phyloP scores from a whole-genome alignment of 2,329 filamentous ascomycete species.

The Aspergillus ruber region DNA sequence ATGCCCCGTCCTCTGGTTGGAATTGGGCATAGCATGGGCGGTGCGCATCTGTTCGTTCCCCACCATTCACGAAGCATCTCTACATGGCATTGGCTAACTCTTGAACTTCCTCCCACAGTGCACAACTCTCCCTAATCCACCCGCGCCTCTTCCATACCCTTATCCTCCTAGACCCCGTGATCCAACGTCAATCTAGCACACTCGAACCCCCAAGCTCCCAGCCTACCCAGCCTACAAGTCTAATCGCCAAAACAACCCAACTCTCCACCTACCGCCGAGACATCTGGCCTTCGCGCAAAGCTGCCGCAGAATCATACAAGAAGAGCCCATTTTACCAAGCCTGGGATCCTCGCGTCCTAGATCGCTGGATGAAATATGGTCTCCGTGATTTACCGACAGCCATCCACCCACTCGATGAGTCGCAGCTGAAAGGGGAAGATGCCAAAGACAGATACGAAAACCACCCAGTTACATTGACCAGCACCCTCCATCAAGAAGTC shows the following conservation, averaged over 20 bases:
- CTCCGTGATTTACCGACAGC: conserved; percentile 66
- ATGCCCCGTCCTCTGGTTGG: conserved; percentile 80
- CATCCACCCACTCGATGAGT: conserved; percentile 26
- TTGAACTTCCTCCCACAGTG: conserved; percentile 23
- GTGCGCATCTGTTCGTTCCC: conserved; percentile 53
- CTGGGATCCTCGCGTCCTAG: conserved; percentile 77
- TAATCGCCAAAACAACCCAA: conserved; percentile 33
- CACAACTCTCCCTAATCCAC: conserved; percentile 67
- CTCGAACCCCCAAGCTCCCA: conserved; percentile 19
- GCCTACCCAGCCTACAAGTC: conserved; percentile 11
- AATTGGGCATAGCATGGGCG: conserved; percentile 86
- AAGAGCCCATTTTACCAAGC: conserved; percentile 68
- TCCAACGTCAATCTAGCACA: conserved; percentile 48
- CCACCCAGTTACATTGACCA: conserved; percentile 61
- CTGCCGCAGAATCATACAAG: conserved; percentile 60
- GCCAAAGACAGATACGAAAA: conserved; percentile 3
- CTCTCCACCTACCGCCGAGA: conserved; percentile 70
- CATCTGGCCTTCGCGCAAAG: conserved; percentile 68
- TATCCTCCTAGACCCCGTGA: conserved; percentile 78
- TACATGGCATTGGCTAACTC: background rate
- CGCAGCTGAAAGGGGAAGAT: conserved; percentile 5
- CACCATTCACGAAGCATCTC: background rate
- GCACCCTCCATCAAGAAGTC: conserved; percentile 83
- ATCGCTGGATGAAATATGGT: conserved; percentile 66
- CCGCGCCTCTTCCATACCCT: conserved; percentile 71